Evolutionary conservation across 805 yeast species (phyloP), one percentile per base, ranked within the genome.

Genomic region (Spathaspora boniae): DNA sequence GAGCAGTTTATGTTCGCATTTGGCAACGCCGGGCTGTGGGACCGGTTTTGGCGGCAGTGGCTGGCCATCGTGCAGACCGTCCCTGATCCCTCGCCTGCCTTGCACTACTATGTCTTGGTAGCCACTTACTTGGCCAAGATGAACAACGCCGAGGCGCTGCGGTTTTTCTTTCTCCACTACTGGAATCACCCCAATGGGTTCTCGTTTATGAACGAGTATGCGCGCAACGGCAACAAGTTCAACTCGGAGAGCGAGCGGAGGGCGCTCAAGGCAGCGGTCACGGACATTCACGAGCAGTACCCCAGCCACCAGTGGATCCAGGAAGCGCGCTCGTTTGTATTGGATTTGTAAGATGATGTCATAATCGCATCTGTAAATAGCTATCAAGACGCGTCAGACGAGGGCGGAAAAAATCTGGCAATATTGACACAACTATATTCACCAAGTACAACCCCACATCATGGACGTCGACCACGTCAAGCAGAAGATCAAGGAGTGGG

Each of bases 1-100:
- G 72, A 67, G 36, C 47, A 61, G n/a, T 43, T 56, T 5, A 51
- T 67, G 26, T 55, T 54, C 32, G 53, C 62, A 1, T 62, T 59
- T 36, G 73, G 72, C 3, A 65, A 63, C 34, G 55, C 65, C 9
- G 57, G 58, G 8, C 50, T 60, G 21, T 67, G 71, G 70, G 37
- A 37, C 3, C 36, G 46, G 29, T 67, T 67, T 47, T 67, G 73
- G 73, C 36, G 39, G 7, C 51, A 58, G 31, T 67, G 72, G 72
- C 54, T 65, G 12, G 33, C 36, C 2, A 43, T 51, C 16, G 34
- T 41, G 35, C 43, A 45, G 25, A 37, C 46, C 16, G 29, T 39
- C 25, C 27, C 30, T 21, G 26, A 19, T 18, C 31, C 36, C 14
- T 21, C 33, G 19, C 22, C 32, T 28, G 15, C 27, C 18, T 9